These are phyloP conservation scores for Lichtheimia corymbifera DNA, from an alignment of 371 early-diverging fungal genomes.

Conservation along the genomic window DNA sequence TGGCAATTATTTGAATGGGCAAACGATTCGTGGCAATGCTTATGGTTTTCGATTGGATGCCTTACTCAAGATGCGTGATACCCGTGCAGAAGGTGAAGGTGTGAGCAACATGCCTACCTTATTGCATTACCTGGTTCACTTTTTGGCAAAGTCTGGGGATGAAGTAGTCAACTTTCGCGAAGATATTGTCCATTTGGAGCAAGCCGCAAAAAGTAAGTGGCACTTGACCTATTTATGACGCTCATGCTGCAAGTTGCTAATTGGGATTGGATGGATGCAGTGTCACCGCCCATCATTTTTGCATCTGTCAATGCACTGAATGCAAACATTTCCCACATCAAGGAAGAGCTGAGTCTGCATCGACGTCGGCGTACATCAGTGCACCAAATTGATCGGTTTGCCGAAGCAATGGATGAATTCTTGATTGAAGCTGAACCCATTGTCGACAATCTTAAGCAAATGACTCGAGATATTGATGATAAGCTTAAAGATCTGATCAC, in stretches of 20 bases:
- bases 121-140: constrained; percentile 74
- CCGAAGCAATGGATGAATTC: constrained; percentile 63
- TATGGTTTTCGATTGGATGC: constrained; percentile 77
- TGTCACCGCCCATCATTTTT: constrained; percentile 66
- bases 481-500: constrained; percentile 61
- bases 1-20: constrained; percentile 82
- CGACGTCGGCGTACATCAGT: constrained; percentile 29
- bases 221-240: no score
- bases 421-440: constrained; percentile 44
- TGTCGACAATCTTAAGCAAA: constrained; percentile 30
- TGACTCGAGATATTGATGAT: constrained; percentile 53
- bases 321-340: constrained; percentile 56
- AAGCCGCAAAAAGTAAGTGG: constrained; percentile 62
- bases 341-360: constrained; percentile 54
- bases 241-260: no score
- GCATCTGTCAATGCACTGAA: constrained; percentile 60
- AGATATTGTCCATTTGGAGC: constrained; percentile 72
- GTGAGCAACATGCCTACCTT: constrained; percentile 64
- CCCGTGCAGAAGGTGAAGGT: constrained; percentile 61
- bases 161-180: constrained; percentile 61
- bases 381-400: constrained; percentile 65
- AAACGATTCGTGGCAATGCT: constrained; percentile 82
- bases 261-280: constrained; percentile 20
- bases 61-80: constrained; percentile 71
- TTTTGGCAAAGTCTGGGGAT: constrained; percentile 61